These are phyloP conservation scores for Spergularia azorica DNA, from an alignment of 179 eudicot species.

Conservation along the genomic window DNA sequence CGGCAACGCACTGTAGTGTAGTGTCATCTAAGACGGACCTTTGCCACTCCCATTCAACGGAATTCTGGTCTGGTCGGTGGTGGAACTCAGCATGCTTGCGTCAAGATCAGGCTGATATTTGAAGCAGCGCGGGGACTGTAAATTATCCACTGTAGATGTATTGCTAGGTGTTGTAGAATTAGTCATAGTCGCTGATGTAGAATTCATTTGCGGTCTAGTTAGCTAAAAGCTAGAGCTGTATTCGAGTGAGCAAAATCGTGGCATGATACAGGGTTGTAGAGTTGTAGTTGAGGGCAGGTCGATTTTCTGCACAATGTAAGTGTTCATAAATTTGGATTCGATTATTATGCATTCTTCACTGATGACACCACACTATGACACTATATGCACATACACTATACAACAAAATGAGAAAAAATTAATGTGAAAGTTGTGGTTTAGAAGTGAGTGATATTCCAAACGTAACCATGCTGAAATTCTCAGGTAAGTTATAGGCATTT, in stretches of 20 bases:
- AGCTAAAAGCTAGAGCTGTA: not conserved
- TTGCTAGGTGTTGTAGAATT: slow-evolving; percentile 24
- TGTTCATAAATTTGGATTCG: not conserved
- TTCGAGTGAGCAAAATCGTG: not conserved
- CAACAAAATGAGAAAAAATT: too few relatives aligned
- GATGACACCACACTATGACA: too few relatives aligned
- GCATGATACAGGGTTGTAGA: slow-evolving; percentile 4
- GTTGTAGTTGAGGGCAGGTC: not conserved
- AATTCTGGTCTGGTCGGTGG: not conserved
- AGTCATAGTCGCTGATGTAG: slow-evolving; percentile 16
- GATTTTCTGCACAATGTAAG: not conserved
- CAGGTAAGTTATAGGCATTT: too few relatives aligned
- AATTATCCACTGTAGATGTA: slow-evolving; percentile 21
- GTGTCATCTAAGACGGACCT: slow-evolving; percentile 15
- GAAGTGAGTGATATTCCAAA: too few relatives aligned
- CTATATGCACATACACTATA: too few relatives aligned
- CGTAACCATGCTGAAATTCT: too few relatives aligned
- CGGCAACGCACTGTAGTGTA: slow-evolving; percentile 15
- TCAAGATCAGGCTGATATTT: not conserved
- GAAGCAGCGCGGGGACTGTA: slow-evolving; percentile 17
- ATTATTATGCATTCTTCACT: not conserved
- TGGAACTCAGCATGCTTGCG: not conserved
- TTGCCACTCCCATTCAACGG: not conserved
- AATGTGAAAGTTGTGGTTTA: too few relatives aligned
- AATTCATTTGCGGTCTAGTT: not conserved